Evolutionary conservation across 129 eudicot species (phyloP).

Genomic region (Flaveria sonorensis): DNA sequence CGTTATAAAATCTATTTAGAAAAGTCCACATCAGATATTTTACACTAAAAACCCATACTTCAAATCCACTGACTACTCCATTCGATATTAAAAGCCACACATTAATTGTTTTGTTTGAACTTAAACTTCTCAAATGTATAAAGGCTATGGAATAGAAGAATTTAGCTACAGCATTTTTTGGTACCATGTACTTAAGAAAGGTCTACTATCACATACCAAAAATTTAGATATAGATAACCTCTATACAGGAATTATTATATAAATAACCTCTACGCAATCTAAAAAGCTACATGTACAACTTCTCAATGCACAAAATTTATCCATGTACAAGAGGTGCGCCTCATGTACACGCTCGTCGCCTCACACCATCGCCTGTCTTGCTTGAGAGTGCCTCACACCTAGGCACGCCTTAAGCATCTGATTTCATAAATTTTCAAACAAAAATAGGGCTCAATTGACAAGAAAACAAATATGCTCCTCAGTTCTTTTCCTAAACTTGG

Average conservation of each 20-base stretch:
- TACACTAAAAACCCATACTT: slow-evolving; percentile 2
- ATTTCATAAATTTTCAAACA: not conserved
- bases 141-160: not conserved
- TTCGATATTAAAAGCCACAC: not conserved
- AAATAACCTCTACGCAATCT: no score
- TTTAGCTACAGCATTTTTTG: not conserved
- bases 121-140: not conserved
- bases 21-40: slow-evolving; percentile 3
- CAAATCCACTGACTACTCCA: not conserved
- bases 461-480: not conserved
- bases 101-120: not conserved
- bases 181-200: not conserved
- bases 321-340: no score
- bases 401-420: not conserved
- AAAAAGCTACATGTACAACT: not conserved
- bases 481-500: not conserved
- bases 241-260: not conserved
- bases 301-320: not conserved
- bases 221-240: not conserved
- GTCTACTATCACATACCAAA: not conserved
- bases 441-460: not conserved
- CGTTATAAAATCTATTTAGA: not conserved
- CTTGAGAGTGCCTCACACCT: not conserved
- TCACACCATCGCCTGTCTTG: not conserved
- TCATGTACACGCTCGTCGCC: not conserved